Percentiles rank a stretch among this genome's conserved stretches.
These are phyloP conservation scores for Falciphora oryzae DNA, from an alignment of 2,329 filamentous ascomycete genomes.

Conservation along the genomic window DNA sequence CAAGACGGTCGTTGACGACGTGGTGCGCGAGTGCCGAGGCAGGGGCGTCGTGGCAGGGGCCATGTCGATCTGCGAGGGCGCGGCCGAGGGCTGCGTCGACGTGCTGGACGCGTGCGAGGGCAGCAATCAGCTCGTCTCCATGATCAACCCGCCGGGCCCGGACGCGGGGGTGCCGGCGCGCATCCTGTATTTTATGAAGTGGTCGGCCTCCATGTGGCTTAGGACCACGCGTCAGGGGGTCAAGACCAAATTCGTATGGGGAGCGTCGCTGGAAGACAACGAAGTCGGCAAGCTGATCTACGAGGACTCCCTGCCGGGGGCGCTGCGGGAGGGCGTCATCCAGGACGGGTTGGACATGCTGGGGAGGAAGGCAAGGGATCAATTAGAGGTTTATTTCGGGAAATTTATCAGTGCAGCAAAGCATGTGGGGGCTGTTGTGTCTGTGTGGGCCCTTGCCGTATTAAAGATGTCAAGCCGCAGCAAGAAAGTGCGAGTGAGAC, in stretches of 20 bases:
- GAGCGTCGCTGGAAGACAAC: constrained; percentile 1
- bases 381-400: too few relatives aligned
- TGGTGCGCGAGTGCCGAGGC: constrained; percentile 8
- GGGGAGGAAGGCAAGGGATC: background rate
- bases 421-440: too few relatives aligned
- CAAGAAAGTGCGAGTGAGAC: too few relatives aligned
- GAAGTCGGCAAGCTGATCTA: constrained; percentile 6
- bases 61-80: constrained; percentile 13
- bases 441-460: too few relatives aligned
- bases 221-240: background rate
- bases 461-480: too few relatives aligned
- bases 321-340: constrained; percentile 1
- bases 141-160: constrained; percentile 6
- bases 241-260: constrained; percentile 9
- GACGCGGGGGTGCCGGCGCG: constrained; percentile 2
- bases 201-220: constrained; percentile 1
- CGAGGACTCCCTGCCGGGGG: constrained; percentile 1
- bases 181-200: background rate
- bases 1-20: constrained; percentile 14
- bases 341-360: constrained; percentile 5
- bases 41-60: constrained; percentile 12
- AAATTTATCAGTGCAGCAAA: too few relatives aligned
- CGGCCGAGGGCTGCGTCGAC: constrained; percentile 5
- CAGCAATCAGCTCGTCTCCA: constrained; percentile 12
- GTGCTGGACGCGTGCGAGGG: constrained; percentile 8